A percentile compares a stretch with the other conserved stretches of the same genome.
phyloP scores from a whole-genome alignment of 768 basidiomycete species.

The Boletus sensibilis region DNA sequence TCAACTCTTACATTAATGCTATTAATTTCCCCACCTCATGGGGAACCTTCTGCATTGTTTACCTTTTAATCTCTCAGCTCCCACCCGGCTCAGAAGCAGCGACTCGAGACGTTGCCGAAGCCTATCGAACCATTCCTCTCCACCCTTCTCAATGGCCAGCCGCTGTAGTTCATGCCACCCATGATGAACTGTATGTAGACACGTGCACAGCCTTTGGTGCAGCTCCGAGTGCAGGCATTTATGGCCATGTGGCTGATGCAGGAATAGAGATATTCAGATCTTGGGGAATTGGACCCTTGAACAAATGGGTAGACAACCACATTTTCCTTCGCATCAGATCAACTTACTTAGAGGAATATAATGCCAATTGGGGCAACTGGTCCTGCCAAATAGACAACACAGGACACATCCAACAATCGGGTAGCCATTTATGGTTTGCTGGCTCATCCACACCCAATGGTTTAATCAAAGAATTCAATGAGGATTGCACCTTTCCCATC shows the following conservation, averaged over 20 bases:
- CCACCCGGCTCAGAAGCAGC: background rate
- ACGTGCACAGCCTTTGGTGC: conserved; percentile 1
- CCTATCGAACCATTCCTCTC: background rate
- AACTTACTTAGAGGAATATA: too few species aligned
- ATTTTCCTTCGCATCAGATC: background rate
- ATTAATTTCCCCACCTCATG: too few species aligned
- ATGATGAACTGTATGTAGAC: background rate
- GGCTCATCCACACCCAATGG: background rate
- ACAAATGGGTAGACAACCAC: conserved; percentile 14
- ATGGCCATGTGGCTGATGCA: conserved; percentile 8
- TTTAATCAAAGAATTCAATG: background rate
- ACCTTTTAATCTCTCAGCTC: background rate
- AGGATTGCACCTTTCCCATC: background rate
- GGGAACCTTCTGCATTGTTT: too few species aligned
- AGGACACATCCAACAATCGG: background rate
- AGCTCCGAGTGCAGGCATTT: background rate
- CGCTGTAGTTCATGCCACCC: background rate
- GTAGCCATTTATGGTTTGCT: background rate
- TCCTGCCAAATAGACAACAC: too few species aligned
- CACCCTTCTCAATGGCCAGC: background rate
- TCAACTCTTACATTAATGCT: too few species aligned
- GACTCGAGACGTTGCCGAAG: background rate
- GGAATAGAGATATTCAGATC: background rate
- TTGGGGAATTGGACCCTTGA: background rate
- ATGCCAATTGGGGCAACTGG: too few species aligned